Evolutionary conservation across 2,329 filamentous ascomycete genomes (phyloP), one percentile per base, ranked within the genome.

Genomic region (Westerdykella aurantiaca): DNA sequence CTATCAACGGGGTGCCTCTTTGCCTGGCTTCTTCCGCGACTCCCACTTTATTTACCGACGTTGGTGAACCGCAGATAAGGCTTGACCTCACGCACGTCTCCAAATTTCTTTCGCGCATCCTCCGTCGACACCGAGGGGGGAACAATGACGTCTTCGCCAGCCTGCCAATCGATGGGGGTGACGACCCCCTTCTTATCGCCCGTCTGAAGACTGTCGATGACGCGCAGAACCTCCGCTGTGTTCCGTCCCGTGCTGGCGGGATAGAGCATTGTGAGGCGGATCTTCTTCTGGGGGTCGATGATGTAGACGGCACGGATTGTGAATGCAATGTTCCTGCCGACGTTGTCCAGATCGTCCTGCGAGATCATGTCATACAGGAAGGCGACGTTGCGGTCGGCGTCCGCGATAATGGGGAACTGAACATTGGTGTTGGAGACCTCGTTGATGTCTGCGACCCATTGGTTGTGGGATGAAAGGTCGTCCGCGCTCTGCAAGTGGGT

Each of bases 261-360:
- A 77, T 95, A 96, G 65, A 86, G 83, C 75, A 95, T 85, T 68
- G 88, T 94, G 67, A 90, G 82, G 60, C 90, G 85, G 72, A 95
- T 93, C 70, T 85, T 91, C 83, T 95, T 95, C 71, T 81, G 82
- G 52, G 89, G 89, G 75, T 95, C 89, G 69, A 95, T 93, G 73
- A 95, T 78, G 78, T 94, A 95, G 66, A 95, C 90, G 58, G 86
- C 88, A 62, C 90, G 88, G 73, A 96, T 95, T 58, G 90, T 95
- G 73, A 95, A 91, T 44, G 89, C 88, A 58, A 91, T 86, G 60
- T 72, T 72, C 45, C 59, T 50, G 43, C 77, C 71, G 46, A 81
- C 70, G 57, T 78, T 78, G 64, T 78, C 78, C 47, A 78, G 72
- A 47, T 75, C 72, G 47, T 74, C 71, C 56, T 75, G 69, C 49